These are phyloP conservation scores for Sphagnurus paluster DNA, from an alignment of 1,284 basidiomycete genomes.

Conservation along the genomic window DNA sequence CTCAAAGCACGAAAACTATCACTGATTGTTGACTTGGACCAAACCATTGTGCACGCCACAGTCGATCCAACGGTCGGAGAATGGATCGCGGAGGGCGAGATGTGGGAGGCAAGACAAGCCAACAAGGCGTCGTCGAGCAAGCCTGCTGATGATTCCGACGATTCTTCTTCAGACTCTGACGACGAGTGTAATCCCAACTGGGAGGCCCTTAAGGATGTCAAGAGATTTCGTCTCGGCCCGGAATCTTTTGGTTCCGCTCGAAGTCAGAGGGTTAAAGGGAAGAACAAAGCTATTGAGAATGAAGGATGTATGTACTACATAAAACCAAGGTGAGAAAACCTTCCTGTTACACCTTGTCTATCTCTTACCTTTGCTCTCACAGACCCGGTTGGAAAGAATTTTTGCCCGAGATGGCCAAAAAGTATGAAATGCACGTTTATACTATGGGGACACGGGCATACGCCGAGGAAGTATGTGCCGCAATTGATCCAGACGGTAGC, in stretches of 20 bases:
- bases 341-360: slow-evolving; percentile 3
- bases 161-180: slow-evolving; percentile 40
- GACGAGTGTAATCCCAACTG: slow-evolving; percentile 86
- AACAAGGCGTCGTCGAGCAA: slow-evolving; percentile 37
- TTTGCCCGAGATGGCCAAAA: slow-evolving; percentile 66
- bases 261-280: slow-evolving; percentile 45
- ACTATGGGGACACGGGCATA: slow-evolving; percentile 99
- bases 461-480: slow-evolving; percentile 91
- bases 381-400: slow-evolving; percentile 90
- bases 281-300: slow-evolving; percentile 61
- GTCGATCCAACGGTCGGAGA: slow-evolving; percentile 98
- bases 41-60: slow-evolving; percentile 98
- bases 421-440: slow-evolving; percentile 99
- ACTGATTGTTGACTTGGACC: slow-evolving; percentile 97
- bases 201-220: slow-evolving; percentile 86
- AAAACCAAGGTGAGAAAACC: slow-evolving; percentile 79
- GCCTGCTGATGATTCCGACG: slow-evolving; percentile 40
- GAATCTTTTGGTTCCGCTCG: slow-evolving; percentile 66
- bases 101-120: slow-evolving; percentile 61
- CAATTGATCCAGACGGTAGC: slow-evolving; percentile 87
- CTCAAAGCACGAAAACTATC: slow-evolving; percentile 80
- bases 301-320: slow-evolving; percentile 96
- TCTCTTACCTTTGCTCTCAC: slow-evolving; percentile 18
- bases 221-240: slow-evolving; percentile 82
- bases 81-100: slow-evolving; percentile 87